Base-by-base conservation (phyloP, 352 stramenopile species). In the Pelagophyceae sp. region DNA sequence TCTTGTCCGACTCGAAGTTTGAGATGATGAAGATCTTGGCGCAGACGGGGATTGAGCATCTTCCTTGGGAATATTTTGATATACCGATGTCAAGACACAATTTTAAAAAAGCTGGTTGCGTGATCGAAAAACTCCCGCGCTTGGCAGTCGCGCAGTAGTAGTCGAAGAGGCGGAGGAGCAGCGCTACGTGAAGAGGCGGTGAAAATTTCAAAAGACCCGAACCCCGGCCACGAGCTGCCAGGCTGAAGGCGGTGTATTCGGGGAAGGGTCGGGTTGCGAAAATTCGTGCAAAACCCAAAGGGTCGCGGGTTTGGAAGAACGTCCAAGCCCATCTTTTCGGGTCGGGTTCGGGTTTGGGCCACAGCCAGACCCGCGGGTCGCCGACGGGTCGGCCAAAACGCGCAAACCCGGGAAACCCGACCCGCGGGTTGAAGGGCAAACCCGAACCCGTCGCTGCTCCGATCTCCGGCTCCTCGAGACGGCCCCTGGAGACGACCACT, bases 1-100 rank as follows among this genome's bases (percentile, higher is more conserved):
- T n/a, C 38, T 76, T 76, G 72, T 76, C 67, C 35, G 72, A 63
- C 38, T 76, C 72, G 31, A 76, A 54, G 38, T 76, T 76, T 32
- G 67, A 54, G 23, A 63, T 63, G 33, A 76, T 61, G 38, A 76
- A 76, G 23, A 63, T 63, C 40, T 76, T 54, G 50, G 61, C 32
- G 72, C 32, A 61, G 72, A 35, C 72, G 31, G 67, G n/a, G 33
- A 76, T 31, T 29, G 50, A 38, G 72, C 72, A 76, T n/a, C n/a
- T n/a, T n/a, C n/a, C n/a, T n/a, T n/a, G n/a, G n/a, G n/a, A n/a
- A n/a, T n/a, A n/a, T n/a, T n/a, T n/a, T n/a, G n/a, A n/a, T n/a
- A n/a, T n/a, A n/a, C n/a, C n/a, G n/a, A n/a, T n/a, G 72, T 76
- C 72, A 15, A 40, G 38, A 38, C 35, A 58, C 33, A 76, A 61